Percentiles rank a stretch among this genome's conserved stretches.
Evolutionary conservation across 768 basidiomycete genomes (phyloP).

Genomic region (Mycena chlorophos): DNA sequence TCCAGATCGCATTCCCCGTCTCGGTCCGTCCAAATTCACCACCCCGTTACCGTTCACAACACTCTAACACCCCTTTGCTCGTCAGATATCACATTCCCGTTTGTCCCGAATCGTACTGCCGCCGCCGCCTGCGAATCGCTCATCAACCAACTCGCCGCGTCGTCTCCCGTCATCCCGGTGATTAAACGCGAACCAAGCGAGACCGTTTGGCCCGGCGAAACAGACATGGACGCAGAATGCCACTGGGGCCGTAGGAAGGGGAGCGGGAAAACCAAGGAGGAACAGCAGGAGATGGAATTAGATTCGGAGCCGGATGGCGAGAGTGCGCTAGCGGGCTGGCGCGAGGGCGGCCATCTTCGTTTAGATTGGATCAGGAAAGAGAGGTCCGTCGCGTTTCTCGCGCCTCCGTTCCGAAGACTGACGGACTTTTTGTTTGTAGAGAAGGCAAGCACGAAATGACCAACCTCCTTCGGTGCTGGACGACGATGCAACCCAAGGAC

Average conservation of each 20-base stretch:
- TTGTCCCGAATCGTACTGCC: slow-evolving; percentile 61
- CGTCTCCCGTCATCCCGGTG: slow-evolving; percentile 35
- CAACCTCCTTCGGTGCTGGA: slow-evolving; percentile 49
- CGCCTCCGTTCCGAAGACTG: slow-evolving; percentile 9
- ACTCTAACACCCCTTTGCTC: neutral
- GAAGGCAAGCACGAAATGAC: slow-evolving; percentile 59
- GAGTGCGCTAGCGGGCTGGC: slow-evolving; percentile 47
- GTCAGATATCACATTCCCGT: slow-evolving; percentile 56
- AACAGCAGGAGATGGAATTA: slow-evolving; percentile 30
- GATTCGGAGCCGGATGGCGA: slow-evolving; percentile 18
- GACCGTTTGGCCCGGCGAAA: slow-evolving; percentile 35
- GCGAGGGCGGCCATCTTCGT: slow-evolving; percentile 48
- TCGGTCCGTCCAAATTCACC: slow-evolving; percentile 17
- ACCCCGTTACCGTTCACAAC: neutral
- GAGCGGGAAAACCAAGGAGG: slow-evolving; percentile 37
- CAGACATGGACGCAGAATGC: slow-evolving; percentile 28
- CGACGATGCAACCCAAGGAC: slow-evolving; percentile 47
- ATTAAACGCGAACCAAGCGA: slow-evolving; percentile 46
- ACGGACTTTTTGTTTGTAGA: slow-evolving; percentile 33
- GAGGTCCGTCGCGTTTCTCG: slow-evolving; percentile 43
- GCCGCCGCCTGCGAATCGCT: slow-evolving; percentile 53
- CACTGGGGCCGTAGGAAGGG: slow-evolving; percentile 34
- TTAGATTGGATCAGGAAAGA: slow-evolving; percentile 62
- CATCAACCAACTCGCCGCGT: slow-evolving; percentile 46
- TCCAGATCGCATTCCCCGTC: slow-evolving; percentile 52